Evolutionary conservation across 179 eudicot genomes (phyloP), one percentile per base, ranked within the genome.

Genomic region (Drosera spatulata): DNA sequence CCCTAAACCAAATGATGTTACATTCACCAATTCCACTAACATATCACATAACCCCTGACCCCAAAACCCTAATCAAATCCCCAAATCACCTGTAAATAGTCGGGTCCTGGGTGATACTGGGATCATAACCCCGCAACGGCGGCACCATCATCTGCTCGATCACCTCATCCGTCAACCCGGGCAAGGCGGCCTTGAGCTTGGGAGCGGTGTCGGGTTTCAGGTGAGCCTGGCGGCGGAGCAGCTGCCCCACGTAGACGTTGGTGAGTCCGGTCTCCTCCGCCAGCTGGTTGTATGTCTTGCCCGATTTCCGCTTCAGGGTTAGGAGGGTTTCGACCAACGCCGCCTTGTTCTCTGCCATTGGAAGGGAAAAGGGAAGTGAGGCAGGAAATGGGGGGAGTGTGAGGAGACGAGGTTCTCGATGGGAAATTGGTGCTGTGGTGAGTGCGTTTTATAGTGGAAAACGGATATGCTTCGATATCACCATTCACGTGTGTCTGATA

Each of bases 221-320:
- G 37, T 77, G 85, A 49, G 98, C 98, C 58, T 91, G 98, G 56
- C 98, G 91, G 3, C 82, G 75, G 14, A 91, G 74, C 53, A 91
- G 83, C 72, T 91, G 96, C 60, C 87, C 95, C 50, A 88, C 91
- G 52, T 83, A 91, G 61, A 91, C 98, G 57, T 91, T 91, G 56
- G 98, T 91, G 44, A 91, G 76, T 45, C 98, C 98, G 39, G 96
- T 82, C 73, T 85, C 87, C 41, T 61, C 41, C 37, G 95, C 91
- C 10, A 91, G 67, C 78, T 91, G 84, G 11, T 64, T 50, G 81
- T 72, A 82, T 0, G 80, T 73, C 74, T 91, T 91, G 13, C 88
- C 87, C 2, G 95, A 85, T 2, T 64, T 71, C n/a, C 72, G 78
- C 72, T 88, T 91, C 69, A 68, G 78, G n/a, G 74, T 53, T 58